These are phyloP conservation scores for Boletus sp. DNA, from an alignment of 768 basidiomycete species.

Conservation along the genomic window DNA sequence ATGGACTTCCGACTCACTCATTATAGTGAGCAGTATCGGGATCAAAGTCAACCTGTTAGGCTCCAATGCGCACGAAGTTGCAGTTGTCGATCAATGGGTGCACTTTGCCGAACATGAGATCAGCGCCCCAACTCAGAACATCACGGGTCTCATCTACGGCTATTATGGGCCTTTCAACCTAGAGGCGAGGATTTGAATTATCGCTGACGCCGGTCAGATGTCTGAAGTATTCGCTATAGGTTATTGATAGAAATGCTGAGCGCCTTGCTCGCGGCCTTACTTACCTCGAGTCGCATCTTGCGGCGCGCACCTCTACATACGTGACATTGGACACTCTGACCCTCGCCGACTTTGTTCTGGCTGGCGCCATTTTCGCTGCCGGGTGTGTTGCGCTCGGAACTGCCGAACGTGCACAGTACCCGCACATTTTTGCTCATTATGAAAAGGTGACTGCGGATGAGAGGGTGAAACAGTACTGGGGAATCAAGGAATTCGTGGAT, in stretches of 20 bases:
- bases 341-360: slow-evolving; percentile 21
- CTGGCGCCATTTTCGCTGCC: slow-evolving; percentile 1
- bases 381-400: slow-evolving; percentile 7
- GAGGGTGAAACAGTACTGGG: slow-evolving; percentile 13
- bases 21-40: slow-evolving; percentile 17
- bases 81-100: slow-evolving; percentile 13
- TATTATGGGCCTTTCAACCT: not conserved
- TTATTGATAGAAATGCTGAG: not conserved
- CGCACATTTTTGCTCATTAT: slow-evolving; percentile 18
- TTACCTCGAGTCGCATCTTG: slow-evolving; percentile 19
- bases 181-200: not conserved
- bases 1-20: not conserved
- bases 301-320: slow-evolving; percentile 5
- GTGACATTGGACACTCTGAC: slow-evolving; percentile 13
- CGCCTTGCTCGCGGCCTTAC: slow-evolving; percentile 3
- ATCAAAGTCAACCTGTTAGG: slow-evolving; percentile 10
- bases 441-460: slow-evolving; percentile 18
- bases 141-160: slow-evolving; percentile 1
- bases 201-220: no score
- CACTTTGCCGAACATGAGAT: slow-evolving; percentile 16
- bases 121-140: not conserved
- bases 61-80: slow-evolving; percentile 8
- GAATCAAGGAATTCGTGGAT: slow-evolving; percentile 6
- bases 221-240: not conserved
- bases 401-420: slow-evolving; percentile 14